Percentiles rank a stretch among this genome's conserved stretches.
Conservation (phyloP, 495 filamentous ascomycete genomes). For the Barbatosphaeria neglecta region DNA sequence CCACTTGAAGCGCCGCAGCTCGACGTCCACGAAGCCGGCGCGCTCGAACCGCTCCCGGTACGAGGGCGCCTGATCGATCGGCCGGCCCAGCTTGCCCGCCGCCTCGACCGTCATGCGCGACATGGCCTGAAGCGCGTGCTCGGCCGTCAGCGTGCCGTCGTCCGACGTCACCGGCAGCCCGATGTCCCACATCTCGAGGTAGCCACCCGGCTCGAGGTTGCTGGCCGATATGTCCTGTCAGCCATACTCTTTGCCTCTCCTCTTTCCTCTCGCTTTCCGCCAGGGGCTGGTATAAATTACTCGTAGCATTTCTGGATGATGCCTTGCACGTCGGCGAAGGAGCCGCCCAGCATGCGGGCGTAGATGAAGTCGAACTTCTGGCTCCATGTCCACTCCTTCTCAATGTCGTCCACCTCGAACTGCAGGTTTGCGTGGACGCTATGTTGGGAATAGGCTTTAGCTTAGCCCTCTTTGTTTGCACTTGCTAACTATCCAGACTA, state of each 20-base stretch:
- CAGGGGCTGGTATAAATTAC: background rate
- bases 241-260: too few species aligned
- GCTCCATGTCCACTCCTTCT: constrained; percentile 29
- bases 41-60: constrained; percentile 24
- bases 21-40: constrained; percentile 33
- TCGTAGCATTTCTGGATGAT: constrained; percentile 24
- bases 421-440: constrained; percentile 27
- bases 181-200: constrained; percentile 33
- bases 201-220: constrained; percentile 33
- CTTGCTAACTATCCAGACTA: too few species aligned
- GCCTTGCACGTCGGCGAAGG: constrained; percentile 32
- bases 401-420: constrained; percentile 34
- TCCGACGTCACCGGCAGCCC: constrained; percentile 22
- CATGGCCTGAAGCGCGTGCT: constrained; percentile 14
- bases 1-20: constrained; percentile 31
- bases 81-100: constrained; percentile 26
- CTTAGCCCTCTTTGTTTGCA: background rate
- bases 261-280: background rate
- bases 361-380: constrained; percentile 35
- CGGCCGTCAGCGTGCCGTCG: constrained; percentile 24
- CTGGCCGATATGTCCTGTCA: constrained; percentile 2
- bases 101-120: constrained; percentile 17
- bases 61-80: constrained; percentile 18
- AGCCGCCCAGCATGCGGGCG: constrained; percentile 30
- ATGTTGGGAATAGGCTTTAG: background rate